Conservation (phyloP, 2,329 filamentous ascomycete species). For the Penicillium sumatraense region DNA sequence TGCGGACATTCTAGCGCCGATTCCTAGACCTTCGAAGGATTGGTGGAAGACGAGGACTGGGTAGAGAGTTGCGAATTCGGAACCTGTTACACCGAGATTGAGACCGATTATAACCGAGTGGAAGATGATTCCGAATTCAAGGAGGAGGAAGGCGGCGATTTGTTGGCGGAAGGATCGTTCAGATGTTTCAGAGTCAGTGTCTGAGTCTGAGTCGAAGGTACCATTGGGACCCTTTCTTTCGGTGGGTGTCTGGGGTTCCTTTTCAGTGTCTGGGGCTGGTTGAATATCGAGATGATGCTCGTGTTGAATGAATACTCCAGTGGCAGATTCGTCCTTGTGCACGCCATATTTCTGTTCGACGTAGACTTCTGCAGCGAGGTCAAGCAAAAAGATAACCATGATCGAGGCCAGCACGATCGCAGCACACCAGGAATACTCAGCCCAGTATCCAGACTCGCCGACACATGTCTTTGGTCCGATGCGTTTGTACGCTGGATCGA, state of each 20-base stretch:
- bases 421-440: constrained; percentile 56
- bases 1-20: constrained; percentile 63
- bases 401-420: constrained; percentile 55
- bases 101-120: constrained; percentile 68
- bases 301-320: constrained; percentile 11
- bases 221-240: not conserved
- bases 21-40: constrained; percentile 65
- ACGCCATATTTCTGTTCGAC: constrained; percentile 25
- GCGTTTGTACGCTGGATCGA: constrained; percentile 48
- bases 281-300: constrained; percentile 6
- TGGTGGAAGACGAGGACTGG: constrained; percentile 67
- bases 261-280: constrained; percentile 11
- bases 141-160: constrained; percentile 47
- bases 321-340: constrained; percentile 15
- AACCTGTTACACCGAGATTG: constrained; percentile 61
- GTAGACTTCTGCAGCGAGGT: constrained; percentile 23
- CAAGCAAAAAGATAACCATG: constrained; percentile 52
- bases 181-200: not conserved
- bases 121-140: constrained; percentile 67
- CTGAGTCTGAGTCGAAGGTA: not conserved
- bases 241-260: not conserved
- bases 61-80: constrained; percentile 62
- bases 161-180: constrained; percentile 40
- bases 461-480: constrained; percentile 54
- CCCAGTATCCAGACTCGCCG: constrained; percentile 58